Percentiles rank a stretch among this genome's conserved stretches.
phyloP scores from a whole-genome alignment of 2,329 filamentous ascomycete genomes.

The Fonsecaea monophora region DNA sequence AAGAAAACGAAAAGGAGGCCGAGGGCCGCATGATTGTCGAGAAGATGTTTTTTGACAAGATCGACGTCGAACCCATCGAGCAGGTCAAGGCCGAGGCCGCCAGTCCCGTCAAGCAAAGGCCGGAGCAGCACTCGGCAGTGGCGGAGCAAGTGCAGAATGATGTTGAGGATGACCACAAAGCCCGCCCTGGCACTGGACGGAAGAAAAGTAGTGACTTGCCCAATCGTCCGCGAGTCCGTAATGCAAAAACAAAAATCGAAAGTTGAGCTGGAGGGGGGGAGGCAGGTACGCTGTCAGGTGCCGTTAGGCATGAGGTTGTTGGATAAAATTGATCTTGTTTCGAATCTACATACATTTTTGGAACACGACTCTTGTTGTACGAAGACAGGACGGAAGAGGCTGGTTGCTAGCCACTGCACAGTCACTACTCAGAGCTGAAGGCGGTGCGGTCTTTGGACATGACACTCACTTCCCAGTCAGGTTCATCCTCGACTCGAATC shows the following conservation, averaged over 20 bases:
- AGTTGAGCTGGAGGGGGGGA: neutral
- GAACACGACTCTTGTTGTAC: neutral
- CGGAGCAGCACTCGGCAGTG: neutral
- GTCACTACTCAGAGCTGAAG: neutral
- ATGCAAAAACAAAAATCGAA: neutral
- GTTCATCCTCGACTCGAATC: too few species aligned
- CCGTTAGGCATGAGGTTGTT: neutral
- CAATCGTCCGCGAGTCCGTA: slow-evolving; percentile 9
- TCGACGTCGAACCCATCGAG: slow-evolving; percentile 40
- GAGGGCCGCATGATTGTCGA: slow-evolving; percentile 59
- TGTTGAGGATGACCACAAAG: neutral
- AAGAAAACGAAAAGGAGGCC: slow-evolving; percentile 50
- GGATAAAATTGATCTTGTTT: neutral
- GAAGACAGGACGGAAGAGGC: neutral
- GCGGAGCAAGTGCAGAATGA: neutral
- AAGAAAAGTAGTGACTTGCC: slow-evolving; percentile 23
- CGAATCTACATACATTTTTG: neutral
- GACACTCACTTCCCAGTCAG: too few species aligned
- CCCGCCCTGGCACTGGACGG: neutral
- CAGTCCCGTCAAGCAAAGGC: slow-evolving; percentile 25
- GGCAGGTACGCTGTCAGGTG: neutral
- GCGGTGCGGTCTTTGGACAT: neutral
- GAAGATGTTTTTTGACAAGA: slow-evolving; percentile 56
- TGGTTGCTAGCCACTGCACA: too few species aligned
- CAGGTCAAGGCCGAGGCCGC: slow-evolving; percentile 31